Conservation (phyloP, 257 asterid genomes). For the Petunia secreta region DNA sequence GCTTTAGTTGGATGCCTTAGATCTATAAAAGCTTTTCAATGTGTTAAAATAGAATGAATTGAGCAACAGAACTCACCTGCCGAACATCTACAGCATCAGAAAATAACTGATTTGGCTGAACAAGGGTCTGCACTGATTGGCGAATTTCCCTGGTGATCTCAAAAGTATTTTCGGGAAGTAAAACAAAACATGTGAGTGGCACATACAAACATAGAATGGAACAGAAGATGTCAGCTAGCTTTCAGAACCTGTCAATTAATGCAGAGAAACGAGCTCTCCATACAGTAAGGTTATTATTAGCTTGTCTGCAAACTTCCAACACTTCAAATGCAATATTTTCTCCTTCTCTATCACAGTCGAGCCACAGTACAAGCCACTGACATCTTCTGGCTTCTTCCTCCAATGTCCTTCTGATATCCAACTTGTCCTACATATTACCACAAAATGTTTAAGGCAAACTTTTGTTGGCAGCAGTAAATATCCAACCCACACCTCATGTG, state of each 20-base stretch:
- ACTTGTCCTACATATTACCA: conserved; percentile 63
- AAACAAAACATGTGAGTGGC: conserved; percentile 13
- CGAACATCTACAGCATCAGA: conserved; percentile 98
- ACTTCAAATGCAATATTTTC: conserved; percentile 98
- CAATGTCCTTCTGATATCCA: conserved; percentile 80
- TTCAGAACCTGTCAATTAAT: conserved; percentile 72
- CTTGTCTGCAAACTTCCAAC: conserved; percentile 78
- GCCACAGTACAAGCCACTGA: conserved; percentile 98
- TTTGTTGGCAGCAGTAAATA: not conserved
- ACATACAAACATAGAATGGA: conserved; percentile 6
- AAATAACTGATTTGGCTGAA: conserved; percentile 76
- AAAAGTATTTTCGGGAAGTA: conserved; percentile 26
- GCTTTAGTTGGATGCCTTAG: not conserved
- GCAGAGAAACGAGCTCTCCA: conserved; percentile 99
- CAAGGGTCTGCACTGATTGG: conserved; percentile 69
- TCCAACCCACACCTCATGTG: too few species aligned
- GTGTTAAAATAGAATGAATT: conserved; percentile 10
- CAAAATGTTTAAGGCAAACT: not conserved
- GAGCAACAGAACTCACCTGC: conserved; percentile 61
- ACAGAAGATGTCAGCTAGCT: conserved; percentile 33
- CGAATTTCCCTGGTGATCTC: conserved; percentile 76
- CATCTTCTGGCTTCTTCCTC: conserved; percentile 91
- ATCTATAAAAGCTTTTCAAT: not conserved
- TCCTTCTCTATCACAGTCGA: conserved; percentile 98
- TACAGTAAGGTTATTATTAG: conserved; percentile 71